phyloP scores from a whole-genome alignment of 2,329 filamentous ascomycete species.

The Mycosphaerella sp. region DNA sequence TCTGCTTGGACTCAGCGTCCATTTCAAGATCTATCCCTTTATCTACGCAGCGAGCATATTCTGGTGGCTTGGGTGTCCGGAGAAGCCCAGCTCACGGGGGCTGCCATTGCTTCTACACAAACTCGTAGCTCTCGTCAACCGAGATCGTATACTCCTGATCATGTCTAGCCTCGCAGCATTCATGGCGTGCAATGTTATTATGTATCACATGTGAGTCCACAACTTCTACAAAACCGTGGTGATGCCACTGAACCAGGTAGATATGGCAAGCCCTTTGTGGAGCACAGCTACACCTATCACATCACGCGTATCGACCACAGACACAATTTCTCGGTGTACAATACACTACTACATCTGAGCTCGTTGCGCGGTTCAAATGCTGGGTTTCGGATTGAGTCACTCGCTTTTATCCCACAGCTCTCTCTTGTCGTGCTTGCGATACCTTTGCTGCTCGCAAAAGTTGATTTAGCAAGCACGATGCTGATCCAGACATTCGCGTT shows the following conservation, averaged over 20 bases:
- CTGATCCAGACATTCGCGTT: conserved; percentile 95
- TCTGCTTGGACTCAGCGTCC: conserved; percentile 75
- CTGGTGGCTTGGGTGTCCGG: conserved; percentile 66
- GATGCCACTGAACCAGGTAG: conserved; percentile 36
- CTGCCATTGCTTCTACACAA: conserved; percentile 15
- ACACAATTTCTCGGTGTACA: conserved; percentile 98
- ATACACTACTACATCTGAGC: conserved; percentile 78
- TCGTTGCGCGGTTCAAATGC: conserved; percentile 53
- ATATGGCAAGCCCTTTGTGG: conserved; percentile 73
- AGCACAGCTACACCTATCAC: conserved; percentile 91
- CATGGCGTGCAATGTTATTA: conserved; percentile 62
- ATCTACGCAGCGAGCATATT: conserved; percentile 80
- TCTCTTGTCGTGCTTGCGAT: conserved; percentile 71
- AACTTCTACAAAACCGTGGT: not conserved
- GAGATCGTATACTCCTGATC: conserved; percentile 50
- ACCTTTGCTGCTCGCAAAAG: conserved; percentile 69
- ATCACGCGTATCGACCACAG: conserved; percentile 89
- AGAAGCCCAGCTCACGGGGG: not conserved
- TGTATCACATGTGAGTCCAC: conserved; percentile 63
- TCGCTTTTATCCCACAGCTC: conserved; percentile 86
- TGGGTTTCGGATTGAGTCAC: conserved; percentile 58
- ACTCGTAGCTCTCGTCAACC: conserved; percentile 18
- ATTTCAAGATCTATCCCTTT: conserved; percentile 99
- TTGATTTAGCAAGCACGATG: conserved; percentile 75
- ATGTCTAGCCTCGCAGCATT: conserved; percentile 67